These are phyloP conservation scores for Boletus vinaceobasis DNA, from an alignment of 768 basidiomycete species.

Conservation along the genomic window DNA sequence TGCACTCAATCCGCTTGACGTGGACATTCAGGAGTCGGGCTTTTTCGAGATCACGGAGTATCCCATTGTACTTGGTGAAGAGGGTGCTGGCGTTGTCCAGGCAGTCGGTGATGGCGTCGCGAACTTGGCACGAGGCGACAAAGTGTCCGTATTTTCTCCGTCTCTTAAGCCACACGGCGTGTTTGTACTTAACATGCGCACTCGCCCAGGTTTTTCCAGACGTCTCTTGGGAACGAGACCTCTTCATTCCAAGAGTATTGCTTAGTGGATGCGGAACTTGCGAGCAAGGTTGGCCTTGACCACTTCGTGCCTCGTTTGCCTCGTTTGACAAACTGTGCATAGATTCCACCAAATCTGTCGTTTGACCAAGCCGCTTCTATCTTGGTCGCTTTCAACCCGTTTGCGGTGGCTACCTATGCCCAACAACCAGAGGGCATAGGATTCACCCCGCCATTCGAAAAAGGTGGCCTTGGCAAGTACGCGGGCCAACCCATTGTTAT, in stretches of 20 bases:
- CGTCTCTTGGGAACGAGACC: constrained; percentile 1
- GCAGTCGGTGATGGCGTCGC: constrained; percentile 36
- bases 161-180: not conserved
- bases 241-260: constrained; percentile 25
- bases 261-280: constrained; percentile 10
- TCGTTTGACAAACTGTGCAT: not conserved
- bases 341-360: constrained; percentile 34
- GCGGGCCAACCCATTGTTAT: constrained; percentile 31
- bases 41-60: constrained; percentile 26
- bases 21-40: not conserved
- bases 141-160: constrained; percentile 4
- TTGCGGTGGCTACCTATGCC: constrained; percentile 33
- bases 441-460: constrained; percentile 28
- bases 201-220: constrained; percentile 4
- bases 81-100: constrained; percentile 36
- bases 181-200: not conserved
- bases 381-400: constrained; percentile 31
- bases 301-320: not conserved
- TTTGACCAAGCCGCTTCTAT: constrained; percentile 38
- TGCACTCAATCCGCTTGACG: constrained; percentile 44
- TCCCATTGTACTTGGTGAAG: constrained; percentile 35
- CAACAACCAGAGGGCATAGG: constrained; percentile 24
- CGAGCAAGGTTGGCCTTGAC: constrained; percentile 6
- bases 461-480: constrained; percentile 29
- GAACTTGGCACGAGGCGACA: constrained; percentile 33